These are phyloP conservation scores for Fraxinus floribunda DNA, from an alignment of 305 asterid species.

Conservation along the genomic window DNA sequence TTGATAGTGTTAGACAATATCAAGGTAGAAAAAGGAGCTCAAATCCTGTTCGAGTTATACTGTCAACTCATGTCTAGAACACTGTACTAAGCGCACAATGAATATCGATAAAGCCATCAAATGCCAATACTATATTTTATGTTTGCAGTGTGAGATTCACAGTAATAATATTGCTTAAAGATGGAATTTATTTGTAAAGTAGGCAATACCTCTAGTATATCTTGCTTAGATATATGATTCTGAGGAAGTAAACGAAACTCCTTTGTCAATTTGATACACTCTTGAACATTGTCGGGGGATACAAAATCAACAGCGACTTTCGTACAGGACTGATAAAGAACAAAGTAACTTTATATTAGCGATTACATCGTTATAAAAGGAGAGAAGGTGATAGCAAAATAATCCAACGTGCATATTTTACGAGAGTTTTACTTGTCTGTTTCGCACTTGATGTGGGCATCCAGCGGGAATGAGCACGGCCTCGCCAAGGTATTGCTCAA, in stretches of 20 bases:
- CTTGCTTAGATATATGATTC: constrained; percentile 65
- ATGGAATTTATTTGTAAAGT: not conserved
- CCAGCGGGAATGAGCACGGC: constrained; percentile 88
- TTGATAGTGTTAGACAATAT: not conserved
- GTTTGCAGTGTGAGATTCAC: not conserved
- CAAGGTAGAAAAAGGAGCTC: not conserved
- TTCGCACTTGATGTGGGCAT: constrained; percentile 87
- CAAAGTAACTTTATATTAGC: constrained; percentile 12
- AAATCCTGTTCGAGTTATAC: not conserved
- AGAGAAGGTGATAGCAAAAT: not conserved
- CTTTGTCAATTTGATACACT: constrained; percentile 57
- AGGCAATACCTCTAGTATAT: constrained; percentile 62
- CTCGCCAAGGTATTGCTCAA: constrained; percentile 74
- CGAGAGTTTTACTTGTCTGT: constrained; percentile 49
- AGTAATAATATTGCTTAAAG: constrained; percentile 8
- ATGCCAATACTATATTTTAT: not conserved
- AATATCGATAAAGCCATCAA: not conserved
- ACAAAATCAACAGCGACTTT: constrained; percentile 79
- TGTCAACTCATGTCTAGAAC: not conserved
- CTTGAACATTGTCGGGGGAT: constrained; percentile 73
- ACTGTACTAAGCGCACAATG: not conserved
- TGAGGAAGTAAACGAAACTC: constrained; percentile 76
- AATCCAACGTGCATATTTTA: not conserved
- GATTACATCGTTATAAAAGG: not conserved
- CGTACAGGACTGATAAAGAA: constrained; percentile 58